phyloP scores from a whole-genome alignment of 306 rosid genomes.

The Acacia crassicarpa region DNA sequence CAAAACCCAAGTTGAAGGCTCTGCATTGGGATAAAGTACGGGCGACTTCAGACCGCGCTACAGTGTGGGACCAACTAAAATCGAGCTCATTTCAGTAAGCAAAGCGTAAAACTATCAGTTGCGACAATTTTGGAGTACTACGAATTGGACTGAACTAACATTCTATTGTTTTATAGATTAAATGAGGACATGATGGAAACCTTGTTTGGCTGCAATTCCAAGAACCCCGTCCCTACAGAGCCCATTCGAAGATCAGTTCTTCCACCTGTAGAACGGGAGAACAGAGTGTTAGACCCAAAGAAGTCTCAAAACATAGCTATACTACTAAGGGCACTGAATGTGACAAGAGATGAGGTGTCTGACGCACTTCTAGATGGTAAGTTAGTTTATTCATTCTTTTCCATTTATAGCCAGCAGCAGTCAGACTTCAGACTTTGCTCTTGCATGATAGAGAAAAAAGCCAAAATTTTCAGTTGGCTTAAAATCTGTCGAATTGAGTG shows the following conservation, averaged over 20 bases:
- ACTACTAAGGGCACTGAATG: constrained; percentile 87
- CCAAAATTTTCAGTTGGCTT: constrained; percentile 27
- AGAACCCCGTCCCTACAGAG: constrained; percentile 61
- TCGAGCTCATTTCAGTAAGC: constrained; percentile 94
- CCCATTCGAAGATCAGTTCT: constrained; percentile 61
- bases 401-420: background rate
- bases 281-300: constrained; percentile 89
- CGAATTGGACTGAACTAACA: background rate
- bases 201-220: constrained; percentile 72
- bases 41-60: constrained; percentile 91
- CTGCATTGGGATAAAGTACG: constrained; percentile 98
- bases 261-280: constrained; percentile 72
- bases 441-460: background rate
- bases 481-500: background rate
- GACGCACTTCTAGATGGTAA: constrained; percentile 93
- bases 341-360: constrained; percentile 86
- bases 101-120: background rate
- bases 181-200: constrained; percentile 99
- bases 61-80: constrained; percentile 98
- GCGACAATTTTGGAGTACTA: background rate
- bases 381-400: constrained; percentile 30
- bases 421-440: constrained; percentile 16
- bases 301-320: constrained; percentile 98
- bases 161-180: constrained; percentile 48
- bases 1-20: constrained; percentile 84